Percentiles rank a stretch among this genome's conserved stretches.
phyloP scores from a whole-genome alignment of 371 early-diverging fungal genomes.

The Smittium mucronatum region DNA sequence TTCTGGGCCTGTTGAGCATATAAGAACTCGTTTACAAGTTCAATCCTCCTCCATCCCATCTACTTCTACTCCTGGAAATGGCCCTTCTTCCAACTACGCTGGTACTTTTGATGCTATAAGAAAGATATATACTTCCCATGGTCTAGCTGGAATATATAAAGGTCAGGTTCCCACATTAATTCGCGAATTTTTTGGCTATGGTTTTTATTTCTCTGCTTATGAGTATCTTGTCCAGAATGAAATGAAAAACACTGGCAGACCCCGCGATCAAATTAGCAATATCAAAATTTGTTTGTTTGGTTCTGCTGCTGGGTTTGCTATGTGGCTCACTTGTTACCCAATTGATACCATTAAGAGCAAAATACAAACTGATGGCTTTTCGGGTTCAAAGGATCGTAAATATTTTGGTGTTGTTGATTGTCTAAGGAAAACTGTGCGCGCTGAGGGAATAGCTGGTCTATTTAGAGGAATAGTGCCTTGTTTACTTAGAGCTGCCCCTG shows the following conservation, averaged over 20 bases:
- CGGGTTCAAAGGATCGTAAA: constrained; percentile 34
- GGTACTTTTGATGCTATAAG: constrained; percentile 61
- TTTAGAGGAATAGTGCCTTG: constrained; percentile 78
- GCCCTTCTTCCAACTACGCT: constrained; percentile 29
- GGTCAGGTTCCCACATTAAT: constrained; percentile 65
- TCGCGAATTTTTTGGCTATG: constrained; percentile 68
- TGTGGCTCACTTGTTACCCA: constrained; percentile 66
- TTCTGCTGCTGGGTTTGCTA: constrained; percentile 63
- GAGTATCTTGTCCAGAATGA: constrained; percentile 58
- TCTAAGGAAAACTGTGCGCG: constrained; percentile 44
- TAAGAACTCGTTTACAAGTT: constrained; percentile 63
- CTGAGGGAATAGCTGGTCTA: constrained; percentile 60
- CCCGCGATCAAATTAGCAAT: constrained; percentile 45
- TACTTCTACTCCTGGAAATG: constrained; percentile 20
- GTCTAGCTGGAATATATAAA: constrained; percentile 62
- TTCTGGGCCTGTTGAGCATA: constrained; percentile 73
- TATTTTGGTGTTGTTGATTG: constrained; percentile 51
- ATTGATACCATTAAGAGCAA: constrained; percentile 69
- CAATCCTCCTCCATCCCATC: constrained; percentile 32
- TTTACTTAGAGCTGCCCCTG: constrained; percentile 75
- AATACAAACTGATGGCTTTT: constrained; percentile 62
- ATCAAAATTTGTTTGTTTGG: constrained; percentile 55
- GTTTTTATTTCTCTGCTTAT: constrained; percentile 67
- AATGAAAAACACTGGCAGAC: constrained; percentile 36
- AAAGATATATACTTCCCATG: constrained; percentile 55